Evolutionary conservation across 2,329 filamentous ascomycete genomes (phyloP), one percentile per base, ranked within the genome.

Genomic region (Dactylella cylindrospora): DNA sequence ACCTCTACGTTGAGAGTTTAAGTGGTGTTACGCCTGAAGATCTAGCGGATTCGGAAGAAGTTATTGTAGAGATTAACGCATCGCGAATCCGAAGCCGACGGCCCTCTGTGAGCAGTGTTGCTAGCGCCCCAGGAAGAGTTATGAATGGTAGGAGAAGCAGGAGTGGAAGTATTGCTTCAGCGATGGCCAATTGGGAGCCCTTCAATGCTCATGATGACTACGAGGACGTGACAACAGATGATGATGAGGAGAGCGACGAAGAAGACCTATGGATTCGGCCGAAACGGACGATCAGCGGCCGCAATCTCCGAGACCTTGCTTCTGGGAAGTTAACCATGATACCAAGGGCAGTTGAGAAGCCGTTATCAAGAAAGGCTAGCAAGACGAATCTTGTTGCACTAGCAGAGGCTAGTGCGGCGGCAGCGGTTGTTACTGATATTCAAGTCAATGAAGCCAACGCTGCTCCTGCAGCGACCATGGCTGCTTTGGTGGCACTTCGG

Each of bases 11-110:
- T 60, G 79, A 83, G 66, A 90, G 83, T 69, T 73, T 86, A 39
- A 83, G 83, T 44, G 85, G 85, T 17, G 83, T 86, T 65, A 84
- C 83, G 2, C 79, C 87, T 12, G 79, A 84, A 2, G 87, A 93
- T 70, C 76, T 93, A 59, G 81, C 86, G 20, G 79, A 79, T 22
- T 85, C 85, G 3, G 76, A 79, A 9, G 79, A 81, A 60, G 69
- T 82, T 72, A 36, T 73, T 69, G 85, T 80, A 72, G 80, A 78
- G 72, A 80, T 78, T 52, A 86, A 78, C 72, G 32, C 39, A 15
- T 35, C 32, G 10, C 39, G 47, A 20, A 32, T 40, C 31, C 35
- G 55, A 90, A 86, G 69, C 79, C 81, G 12, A 79, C 79, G 22
- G 88, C 86, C 2, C 73, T 88, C 43, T 78, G 78, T 57, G 86